Conservation (phyloP, 2,329 filamentous ascomycete genomes). For the Rutstroemia sp. region DNA sequence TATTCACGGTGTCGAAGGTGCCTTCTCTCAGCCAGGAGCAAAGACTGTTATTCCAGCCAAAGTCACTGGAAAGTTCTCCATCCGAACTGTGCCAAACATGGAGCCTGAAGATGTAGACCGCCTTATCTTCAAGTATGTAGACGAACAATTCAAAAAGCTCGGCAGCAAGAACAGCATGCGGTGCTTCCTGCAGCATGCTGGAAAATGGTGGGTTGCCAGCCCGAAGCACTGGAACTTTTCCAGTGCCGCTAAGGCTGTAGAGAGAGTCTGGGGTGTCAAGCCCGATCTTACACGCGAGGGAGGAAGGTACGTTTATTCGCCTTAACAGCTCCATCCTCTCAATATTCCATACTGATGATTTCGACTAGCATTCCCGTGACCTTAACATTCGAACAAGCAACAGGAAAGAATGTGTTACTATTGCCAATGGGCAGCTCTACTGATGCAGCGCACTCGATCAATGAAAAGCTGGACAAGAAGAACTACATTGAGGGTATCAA, state of each 20-base stretch:
- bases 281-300: conserved; percentile 96
- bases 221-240: conserved; percentile 99
- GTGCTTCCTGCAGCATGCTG: conserved; percentile 75
- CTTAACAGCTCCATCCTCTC: neutral
- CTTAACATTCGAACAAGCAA: conserved; percentile 93
- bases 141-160: conserved; percentile 78
- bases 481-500: conserved; percentile 99
- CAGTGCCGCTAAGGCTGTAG: conserved; percentile 89
- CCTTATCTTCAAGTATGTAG: conserved; percentile 74
- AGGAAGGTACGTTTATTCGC: conserved; percentile 55
- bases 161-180: conserved; percentile 88
- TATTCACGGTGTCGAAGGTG: conserved; percentile 90
- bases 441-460: conserved; percentile 94
- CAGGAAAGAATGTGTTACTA: conserved; percentile 93
- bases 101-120: conserved; percentile 83
- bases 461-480: conserved; percentile 93
- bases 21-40: conserved; percentile 84
- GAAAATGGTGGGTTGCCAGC: conserved; percentile 98
- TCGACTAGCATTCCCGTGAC: conserved; percentile 80
- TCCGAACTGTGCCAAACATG: conserved; percentile 97
- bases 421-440: conserved; percentile 97
- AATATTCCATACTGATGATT: conserved; percentile 7
- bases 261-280: conserved; percentile 87
- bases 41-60: conserved; percentile 99
- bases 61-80: conserved; percentile 96